Evolutionary conservation across 1,139 yeast genomes (phyloP).

Genomic region (Kodamaea alishanica): DNA sequence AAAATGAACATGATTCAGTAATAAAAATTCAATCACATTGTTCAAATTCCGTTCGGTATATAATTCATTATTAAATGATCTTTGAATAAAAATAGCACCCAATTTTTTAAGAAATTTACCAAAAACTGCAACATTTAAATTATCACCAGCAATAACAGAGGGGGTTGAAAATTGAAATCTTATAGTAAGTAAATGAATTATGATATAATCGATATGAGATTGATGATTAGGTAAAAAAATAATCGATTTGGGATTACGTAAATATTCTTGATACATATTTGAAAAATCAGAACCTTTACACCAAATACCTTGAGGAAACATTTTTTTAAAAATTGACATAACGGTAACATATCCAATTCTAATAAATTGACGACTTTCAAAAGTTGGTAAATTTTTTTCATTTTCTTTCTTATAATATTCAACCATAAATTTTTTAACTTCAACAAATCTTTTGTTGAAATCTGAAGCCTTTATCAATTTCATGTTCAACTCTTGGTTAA

Average conservation of each 20-base stretch:
- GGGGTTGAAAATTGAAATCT: slow-evolving; percentile 58
- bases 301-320: slow-evolving; percentile 48
- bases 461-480: slow-evolving; percentile 37
- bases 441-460: slow-evolving; percentile 31
- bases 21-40: slow-evolving; percentile 51
- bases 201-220: slow-evolving; percentile 63
- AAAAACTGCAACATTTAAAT: slow-evolving; percentile 59
- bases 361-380: slow-evolving; percentile 24
- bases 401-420: slow-evolving; percentile 37
- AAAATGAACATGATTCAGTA: slow-evolving; percentile 49
- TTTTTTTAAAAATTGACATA: slow-evolving; percentile 29
- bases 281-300: slow-evolving; percentile 33
- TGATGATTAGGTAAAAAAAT: slow-evolving; percentile 53
- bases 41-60: slow-evolving; percentile 56
- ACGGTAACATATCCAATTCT: slow-evolving; percentile 40
- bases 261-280: slow-evolving; percentile 28
- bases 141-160: slow-evolving; percentile 65
- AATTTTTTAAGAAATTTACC: slow-evolving; percentile 45
- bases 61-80: slow-evolving; percentile 47
- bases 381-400: slow-evolving; percentile 36
- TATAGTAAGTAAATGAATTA: slow-evolving; percentile 55
- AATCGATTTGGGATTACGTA: slow-evolving; percentile 43
- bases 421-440: slow-evolving; percentile 41
- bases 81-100: slow-evolving; percentile 48
- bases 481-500: slow-evolving; percentile 40